Conservation (phyloP, 306 rosid species). For the Vicia sativa region DNA sequence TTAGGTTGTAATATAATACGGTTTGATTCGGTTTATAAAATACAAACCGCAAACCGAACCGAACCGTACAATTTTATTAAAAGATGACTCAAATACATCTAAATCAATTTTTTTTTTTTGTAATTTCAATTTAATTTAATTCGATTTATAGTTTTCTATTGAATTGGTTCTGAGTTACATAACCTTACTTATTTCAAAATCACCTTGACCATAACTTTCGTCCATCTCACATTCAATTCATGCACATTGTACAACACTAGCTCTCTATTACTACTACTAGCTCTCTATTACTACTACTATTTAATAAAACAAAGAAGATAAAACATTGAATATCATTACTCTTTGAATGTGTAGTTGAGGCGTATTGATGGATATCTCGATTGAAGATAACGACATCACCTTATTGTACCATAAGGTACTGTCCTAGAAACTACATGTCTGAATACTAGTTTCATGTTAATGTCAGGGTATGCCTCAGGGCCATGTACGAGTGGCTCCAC, state of each 20-base stretch:
- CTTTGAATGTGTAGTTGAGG: slow-evolving; percentile 17
- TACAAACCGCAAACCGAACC: too few species aligned
- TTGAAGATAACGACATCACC: slow-evolving; percentile 18
- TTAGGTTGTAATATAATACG: too few species aligned
- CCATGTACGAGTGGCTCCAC: slow-evolving; percentile 34
- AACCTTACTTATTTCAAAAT: too few species aligned
- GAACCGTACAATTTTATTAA: too few species aligned
- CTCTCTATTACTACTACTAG: background rate
- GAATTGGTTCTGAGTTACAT: too few species aligned
- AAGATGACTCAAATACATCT: too few species aligned
- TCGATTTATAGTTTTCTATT: too few species aligned
- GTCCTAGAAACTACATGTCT: slow-evolving; percentile 35
- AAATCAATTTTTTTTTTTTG: too few species aligned
- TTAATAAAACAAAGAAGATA: background rate
- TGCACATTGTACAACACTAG: background rate
- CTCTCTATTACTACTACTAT: background rate
- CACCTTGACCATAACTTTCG: too few species aligned
- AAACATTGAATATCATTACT: background rate
- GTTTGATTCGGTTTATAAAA: too few species aligned
- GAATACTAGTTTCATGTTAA: slow-evolving; percentile 38
- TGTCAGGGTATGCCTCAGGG: slow-evolving; percentile 38
- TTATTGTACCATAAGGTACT: slow-evolving; percentile 39
- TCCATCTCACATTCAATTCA: background rate
- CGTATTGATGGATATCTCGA: slow-evolving; percentile 28
- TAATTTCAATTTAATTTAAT: too few species aligned